These are phyloP conservation scores for Crithidia mellificae DNA, from an alignment of 208 protist species.

Conservation along the genomic window DNA sequence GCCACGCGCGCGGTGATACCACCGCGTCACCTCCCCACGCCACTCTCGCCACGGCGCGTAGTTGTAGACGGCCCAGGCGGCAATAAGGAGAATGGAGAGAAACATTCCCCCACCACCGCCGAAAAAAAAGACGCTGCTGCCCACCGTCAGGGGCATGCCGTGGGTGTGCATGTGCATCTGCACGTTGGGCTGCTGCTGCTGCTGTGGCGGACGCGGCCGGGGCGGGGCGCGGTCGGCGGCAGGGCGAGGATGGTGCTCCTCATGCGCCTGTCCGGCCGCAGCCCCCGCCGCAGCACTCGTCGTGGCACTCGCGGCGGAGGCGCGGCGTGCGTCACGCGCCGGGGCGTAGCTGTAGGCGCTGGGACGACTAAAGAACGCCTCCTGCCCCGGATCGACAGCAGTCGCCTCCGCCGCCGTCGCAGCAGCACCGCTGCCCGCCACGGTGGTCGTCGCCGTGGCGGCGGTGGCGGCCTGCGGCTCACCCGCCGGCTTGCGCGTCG, in stretches of 20 bases:
- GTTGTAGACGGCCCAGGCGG: slow-evolving; percentile 46
- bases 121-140: slow-evolving; percentile 55
- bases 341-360: slow-evolving; percentile 30
- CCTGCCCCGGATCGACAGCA: slow-evolving; percentile 7
- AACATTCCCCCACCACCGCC: slow-evolving; percentile 38
- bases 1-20: slow-evolving; percentile 18
- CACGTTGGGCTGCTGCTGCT: slow-evolving; percentile 13
- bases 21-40: not conserved
- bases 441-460: slow-evolving; percentile 2
- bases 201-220: slow-evolving; percentile 34
- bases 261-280: slow-evolving; percentile 4
- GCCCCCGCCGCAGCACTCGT: not conserved
- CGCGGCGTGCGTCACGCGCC: slow-evolving; percentile 5
- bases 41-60: slow-evolving; percentile 59
- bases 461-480: not conserved
- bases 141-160: slow-evolving; percentile 45
- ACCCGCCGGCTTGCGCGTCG: slow-evolving; percentile 5
- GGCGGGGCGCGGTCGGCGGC: slow-evolving; percentile 50
- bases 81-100: slow-evolving; percentile 35
- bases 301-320: not conserved
- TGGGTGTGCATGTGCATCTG: slow-evolving; percentile 25
- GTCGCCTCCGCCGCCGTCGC: not conserved
- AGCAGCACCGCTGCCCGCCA: slow-evolving; percentile 2
- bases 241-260: slow-evolving; percentile 43
- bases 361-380: slow-evolving; percentile 30